A percentile compares a stretch with the other conserved stretches of the same genome.
Conservation (phyloP, 768 basidiomycete species). For the Lactarius tabidus region DNA sequence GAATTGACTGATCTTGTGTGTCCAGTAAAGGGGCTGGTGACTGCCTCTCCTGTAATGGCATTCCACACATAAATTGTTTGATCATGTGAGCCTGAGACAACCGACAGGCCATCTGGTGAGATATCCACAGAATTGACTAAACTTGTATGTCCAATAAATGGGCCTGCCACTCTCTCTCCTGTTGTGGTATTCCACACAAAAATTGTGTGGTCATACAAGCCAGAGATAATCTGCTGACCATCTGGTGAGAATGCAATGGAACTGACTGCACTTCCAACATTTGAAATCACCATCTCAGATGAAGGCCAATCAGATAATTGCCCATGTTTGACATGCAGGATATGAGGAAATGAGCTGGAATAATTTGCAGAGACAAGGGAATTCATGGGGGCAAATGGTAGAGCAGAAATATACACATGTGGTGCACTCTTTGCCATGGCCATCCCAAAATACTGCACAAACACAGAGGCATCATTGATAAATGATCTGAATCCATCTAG, state of each 20-base stretch:
- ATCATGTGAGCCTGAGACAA: neutral
- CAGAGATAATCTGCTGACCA: neutral
- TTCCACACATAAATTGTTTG: neutral
- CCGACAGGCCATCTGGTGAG: neutral
- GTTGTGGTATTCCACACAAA: neutral
- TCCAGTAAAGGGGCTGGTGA: neutral
- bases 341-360: neutral
- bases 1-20: neutral
- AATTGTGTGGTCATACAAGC: accelerated
- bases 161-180: neutral
- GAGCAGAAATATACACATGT: neutral
- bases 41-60: neutral
- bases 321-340: neutral
- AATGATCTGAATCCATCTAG: neutral
- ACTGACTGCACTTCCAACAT: neutral
- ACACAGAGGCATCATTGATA: neutral
- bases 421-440: neutral
- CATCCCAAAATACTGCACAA: neutral
- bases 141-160: neutral
- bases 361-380: neutral
- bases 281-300: neutral
- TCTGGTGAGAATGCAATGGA: neutral
- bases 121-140: neutral
- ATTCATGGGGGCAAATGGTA: neutral
- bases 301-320: neutral